Conservation (phyloP, 1,284 basidiomycete species). For the Malassezia psittaci region DNA sequence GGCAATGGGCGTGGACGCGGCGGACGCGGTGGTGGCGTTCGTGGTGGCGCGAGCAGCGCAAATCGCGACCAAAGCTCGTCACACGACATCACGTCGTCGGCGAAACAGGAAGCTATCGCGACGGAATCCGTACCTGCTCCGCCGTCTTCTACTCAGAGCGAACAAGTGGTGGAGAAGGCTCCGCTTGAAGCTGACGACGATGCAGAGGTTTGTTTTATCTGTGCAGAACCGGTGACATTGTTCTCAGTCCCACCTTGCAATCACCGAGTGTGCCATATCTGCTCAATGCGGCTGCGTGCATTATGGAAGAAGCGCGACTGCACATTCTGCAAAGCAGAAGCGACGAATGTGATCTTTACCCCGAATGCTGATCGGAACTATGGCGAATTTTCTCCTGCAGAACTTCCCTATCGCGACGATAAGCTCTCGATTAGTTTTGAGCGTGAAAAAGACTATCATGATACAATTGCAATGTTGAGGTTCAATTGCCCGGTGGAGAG, state of each 20-base stretch:
- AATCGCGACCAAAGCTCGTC: background rate
- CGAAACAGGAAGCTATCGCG: background rate
- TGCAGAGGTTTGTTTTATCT: conserved; percentile 73
- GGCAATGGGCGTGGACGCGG: conserved; percentile 5
- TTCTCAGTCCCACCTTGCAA: conserved; percentile 81
- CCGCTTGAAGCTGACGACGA: conserved; percentile 12
- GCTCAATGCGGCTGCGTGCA: conserved; percentile 76
- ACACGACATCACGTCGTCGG: background rate
- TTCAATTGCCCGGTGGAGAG: conserved; percentile 50
- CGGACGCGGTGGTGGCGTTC: background rate
- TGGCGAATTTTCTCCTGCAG: conserved; percentile 25
- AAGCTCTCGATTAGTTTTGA: conserved; percentile 71
- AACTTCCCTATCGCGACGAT: conserved; percentile 34
- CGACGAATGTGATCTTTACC: conserved; percentile 73
- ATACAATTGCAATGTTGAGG: conserved; percentile 76
- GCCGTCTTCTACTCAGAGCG: background rate
- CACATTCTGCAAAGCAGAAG: conserved; percentile 90
- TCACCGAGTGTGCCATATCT: conserved; percentile 85
- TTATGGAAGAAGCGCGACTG: conserved; percentile 79
- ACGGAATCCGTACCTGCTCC: background rate
- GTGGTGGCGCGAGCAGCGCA: background rate
- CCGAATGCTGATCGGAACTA: conserved; percentile 52
- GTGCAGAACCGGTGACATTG: conserved; percentile 85
- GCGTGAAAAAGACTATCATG: conserved; percentile 86
- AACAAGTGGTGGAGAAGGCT: background rate